Evolutionary conservation across 805 yeast species (phyloP).

Genomic region (Tetrapisispora arboricola): DNA sequence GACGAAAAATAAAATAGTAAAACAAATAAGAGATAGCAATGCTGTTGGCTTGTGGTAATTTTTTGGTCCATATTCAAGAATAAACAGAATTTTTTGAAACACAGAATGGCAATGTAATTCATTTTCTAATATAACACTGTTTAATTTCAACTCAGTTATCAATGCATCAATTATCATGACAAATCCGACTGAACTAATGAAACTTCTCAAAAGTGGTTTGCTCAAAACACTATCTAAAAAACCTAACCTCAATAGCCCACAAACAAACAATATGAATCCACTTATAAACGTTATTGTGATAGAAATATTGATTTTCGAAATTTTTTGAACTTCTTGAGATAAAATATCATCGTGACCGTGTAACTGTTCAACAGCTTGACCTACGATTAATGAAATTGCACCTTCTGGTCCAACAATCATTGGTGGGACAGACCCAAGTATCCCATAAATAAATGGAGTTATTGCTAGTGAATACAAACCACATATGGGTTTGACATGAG

Average conservation of each 20-base stretch:
- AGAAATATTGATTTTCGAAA: conserved; percentile 46
- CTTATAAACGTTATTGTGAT: conserved; percentile 63
- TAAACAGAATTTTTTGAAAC: conserved; percentile 52
- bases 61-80: conserved; percentile 36
- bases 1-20: conserved; percentile 35
- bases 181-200: conserved; percentile 75
- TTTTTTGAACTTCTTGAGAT: conserved; percentile 14
- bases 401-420: conserved; percentile 92
- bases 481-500: conserved; percentile 71
- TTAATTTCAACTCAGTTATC: conserved; percentile 63
- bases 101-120: conserved; percentile 59
- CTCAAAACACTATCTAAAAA: conserved; percentile 74
- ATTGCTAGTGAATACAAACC: conserved; percentile 70
- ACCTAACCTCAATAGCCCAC: conserved; percentile 79
- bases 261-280: conserved; percentile 60
- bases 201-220: conserved; percentile 68
- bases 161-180: conserved; percentile 72
- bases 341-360: conserved; percentile 29
- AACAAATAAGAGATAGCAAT: conserved; percentile 44
- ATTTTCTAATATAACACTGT: conserved; percentile 34
- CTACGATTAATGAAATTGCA: conserved; percentile 73
- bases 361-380: conserved; percentile 61
- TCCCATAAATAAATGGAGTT: conserved; percentile 67
- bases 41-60: conserved; percentile 52
- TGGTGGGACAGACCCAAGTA: conserved; percentile 79